Conservation (phyloP, 1,284 basidiomycete species). For the Trichosporon asahii region DNA sequence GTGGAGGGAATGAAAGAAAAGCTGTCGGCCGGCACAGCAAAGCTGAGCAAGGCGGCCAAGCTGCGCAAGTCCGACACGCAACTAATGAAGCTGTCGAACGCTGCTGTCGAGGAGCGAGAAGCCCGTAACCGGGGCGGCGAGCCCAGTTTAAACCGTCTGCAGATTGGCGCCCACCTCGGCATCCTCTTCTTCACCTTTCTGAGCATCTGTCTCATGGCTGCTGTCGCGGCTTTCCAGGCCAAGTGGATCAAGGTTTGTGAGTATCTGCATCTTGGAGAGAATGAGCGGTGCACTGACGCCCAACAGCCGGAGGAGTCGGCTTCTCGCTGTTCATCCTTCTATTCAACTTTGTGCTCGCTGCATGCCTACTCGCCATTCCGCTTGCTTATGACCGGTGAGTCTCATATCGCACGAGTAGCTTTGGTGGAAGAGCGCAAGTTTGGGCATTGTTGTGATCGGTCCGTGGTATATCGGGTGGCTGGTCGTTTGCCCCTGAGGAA, state of each 20-base stretch:
- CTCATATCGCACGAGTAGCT: not conserved
- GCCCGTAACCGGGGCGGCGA: not conserved
- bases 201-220: slow-evolving; percentile 79
- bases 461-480: slow-evolving; percentile 8
- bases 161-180: slow-evolving; percentile 7
- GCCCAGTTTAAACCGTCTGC: not conserved
- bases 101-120: slow-evolving; percentile 1
- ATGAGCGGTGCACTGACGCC: not conserved
- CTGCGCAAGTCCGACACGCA: slow-evolving; percentile 6
- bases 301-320: slow-evolving; percentile 73
- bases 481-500: slow-evolving; percentile 6
- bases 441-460: slow-evolving; percentile 1
- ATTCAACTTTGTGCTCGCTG: slow-evolving; percentile 64
- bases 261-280: slow-evolving; percentile 43
- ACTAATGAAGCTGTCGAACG: slow-evolving; percentile 7
- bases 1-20: slow-evolving; percentile 10
- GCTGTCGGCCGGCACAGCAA: not conserved
- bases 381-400: slow-evolving; percentile 73
- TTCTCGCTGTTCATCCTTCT: slow-evolving; percentile 82
- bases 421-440: no score
- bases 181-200: slow-evolving; percentile 77
- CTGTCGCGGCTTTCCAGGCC: slow-evolving; percentile 78
- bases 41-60: not conserved
- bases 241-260: slow-evolving; percentile 77
- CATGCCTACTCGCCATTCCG: slow-evolving; percentile 70